phyloP scores from a whole-genome alignment of 805 yeast genomes.

The Myxozyma mucilagina region DNA sequence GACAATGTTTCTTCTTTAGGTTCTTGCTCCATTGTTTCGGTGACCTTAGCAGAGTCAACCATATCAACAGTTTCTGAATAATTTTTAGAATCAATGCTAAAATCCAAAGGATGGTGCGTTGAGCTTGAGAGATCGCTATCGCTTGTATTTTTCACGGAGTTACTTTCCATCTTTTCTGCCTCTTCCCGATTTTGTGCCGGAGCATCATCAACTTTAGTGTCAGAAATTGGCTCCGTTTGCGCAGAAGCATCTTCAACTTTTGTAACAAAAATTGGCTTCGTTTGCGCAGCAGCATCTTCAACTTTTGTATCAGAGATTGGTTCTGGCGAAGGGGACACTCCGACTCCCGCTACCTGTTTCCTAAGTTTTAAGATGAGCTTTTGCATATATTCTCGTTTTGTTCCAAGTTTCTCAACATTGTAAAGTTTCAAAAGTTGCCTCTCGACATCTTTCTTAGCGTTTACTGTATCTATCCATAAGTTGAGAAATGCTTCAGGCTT shows the following conservation, averaged over 20 bases:
- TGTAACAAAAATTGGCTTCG: background rate
- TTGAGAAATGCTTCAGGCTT: constrained; percentile 36
- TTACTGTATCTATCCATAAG: constrained; percentile 22
- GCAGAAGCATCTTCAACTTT: background rate
- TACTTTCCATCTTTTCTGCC: too few relatives aligned
- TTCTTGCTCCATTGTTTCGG: too few relatives aligned
- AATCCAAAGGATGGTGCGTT: too few relatives aligned
- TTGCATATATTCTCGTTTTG: constrained; percentile 24
- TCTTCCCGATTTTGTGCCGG: too few relatives aligned
- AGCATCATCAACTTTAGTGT: too few relatives aligned
- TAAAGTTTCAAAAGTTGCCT: constrained; percentile 18
- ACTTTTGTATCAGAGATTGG: background rate
- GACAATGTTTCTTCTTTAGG: too few relatives aligned
- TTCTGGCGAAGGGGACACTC: constrained; percentile 2
- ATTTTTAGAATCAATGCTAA: too few relatives aligned
- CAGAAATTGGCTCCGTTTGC: background rate
- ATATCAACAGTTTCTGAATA: too few relatives aligned
- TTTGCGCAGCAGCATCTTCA: too few relatives aligned
- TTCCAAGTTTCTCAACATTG: constrained; percentile 15
- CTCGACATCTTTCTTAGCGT: constrained; percentile 16
- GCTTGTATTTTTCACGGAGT: too few relatives aligned
- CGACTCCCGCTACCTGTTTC: background rate
- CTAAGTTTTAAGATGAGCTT: constrained; percentile 12
- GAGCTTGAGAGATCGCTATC: too few relatives aligned
- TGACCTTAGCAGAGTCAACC: too few relatives aligned